Percentiles rank a stretch among this genome's conserved stretches.
Conservation (phyloP, 2,329 filamentous ascomycete genomes). For the Arachnopeziza araneosa region DNA sequence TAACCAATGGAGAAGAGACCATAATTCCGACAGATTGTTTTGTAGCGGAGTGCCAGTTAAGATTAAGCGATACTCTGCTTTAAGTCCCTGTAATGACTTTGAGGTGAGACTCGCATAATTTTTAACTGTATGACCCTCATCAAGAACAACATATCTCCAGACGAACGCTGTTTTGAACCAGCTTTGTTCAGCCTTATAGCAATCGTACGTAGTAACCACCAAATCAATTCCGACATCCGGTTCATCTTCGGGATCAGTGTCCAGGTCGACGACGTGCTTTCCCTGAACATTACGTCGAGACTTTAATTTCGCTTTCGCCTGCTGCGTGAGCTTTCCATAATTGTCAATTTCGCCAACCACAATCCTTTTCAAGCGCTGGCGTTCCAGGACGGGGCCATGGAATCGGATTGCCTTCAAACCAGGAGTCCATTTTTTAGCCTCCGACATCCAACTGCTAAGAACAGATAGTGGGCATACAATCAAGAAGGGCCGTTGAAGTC, state of each 20-base stretch:
- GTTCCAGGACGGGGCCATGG: conserved; percentile 90
- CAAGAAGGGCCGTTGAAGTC: conserved; percentile 62
- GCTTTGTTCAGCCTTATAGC: conserved; percentile 88
- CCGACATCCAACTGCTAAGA: conserved; percentile 99
- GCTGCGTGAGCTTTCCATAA: conserved; percentile 35
- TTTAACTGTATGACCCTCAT: conserved; percentile 99
- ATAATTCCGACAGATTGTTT: conserved; percentile 93
- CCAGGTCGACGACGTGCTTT: conserved; percentile 18
- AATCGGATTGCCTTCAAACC: conserved; percentile 98
- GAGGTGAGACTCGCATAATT: conserved; percentile 97
- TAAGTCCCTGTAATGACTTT: conserved; percentile 92
- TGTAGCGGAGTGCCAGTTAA: conserved; percentile 93
- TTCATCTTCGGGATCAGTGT: conserved; percentile 27
- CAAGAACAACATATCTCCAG: conserved; percentile 98
- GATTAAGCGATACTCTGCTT: conserved; percentile 78
- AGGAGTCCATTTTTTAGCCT: conserved; percentile 98
- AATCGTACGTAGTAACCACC: conserved; percentile 94
- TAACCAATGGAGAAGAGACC: conserved; percentile 74
- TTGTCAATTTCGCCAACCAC: conserved; percentile 59
- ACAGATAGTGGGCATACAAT: conserved; percentile 97
- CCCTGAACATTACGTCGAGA: conserved; percentile 79
- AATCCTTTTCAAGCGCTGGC: conserved; percentile 64
- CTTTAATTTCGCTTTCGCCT: conserved; percentile 70
- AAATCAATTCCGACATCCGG: conserved; percentile 34
- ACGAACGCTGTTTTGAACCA: conserved; percentile 80